Base-by-base conservation (phyloP, 106 monocot genomes). In the Platanthera zijinensis region DNA sequence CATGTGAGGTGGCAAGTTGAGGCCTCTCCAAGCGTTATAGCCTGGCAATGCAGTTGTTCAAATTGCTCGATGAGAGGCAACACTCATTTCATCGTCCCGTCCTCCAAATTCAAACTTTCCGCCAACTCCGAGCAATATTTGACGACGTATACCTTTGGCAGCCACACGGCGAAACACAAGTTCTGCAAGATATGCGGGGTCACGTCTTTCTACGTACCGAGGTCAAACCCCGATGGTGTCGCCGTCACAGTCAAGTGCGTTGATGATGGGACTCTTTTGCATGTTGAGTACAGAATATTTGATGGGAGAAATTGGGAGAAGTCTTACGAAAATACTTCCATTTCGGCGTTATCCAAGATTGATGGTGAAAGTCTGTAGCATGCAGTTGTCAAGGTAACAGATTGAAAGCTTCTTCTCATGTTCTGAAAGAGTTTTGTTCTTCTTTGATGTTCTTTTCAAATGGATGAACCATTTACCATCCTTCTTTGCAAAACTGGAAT, bases 141-240 rank as follows among this genome's bases (percentile, higher is more conserved):
- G 25, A 92, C 92, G 19, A 90, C 92, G 5, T 99, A 99, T 69
- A 94, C 88, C 53, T 99, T 99, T 18, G 94, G 92, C 56, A 86
- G 94, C 1, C 89, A 87, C 84, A 94, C 88, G 0, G 99, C 94
- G 1, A 94, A 94, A 56, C 99, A 94, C 57, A 87, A 59, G 0
- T 94, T 99, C 86, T 99, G 92, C 88, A 92, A 82, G 78, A 25
- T 99, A 48, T 99, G 92, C 52, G 94, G 99, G 70, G 90, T 94
- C 52, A 90, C 99, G 7, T 99, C 99, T 52, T 99, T 99, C 76
- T 99, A 99, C 69, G 59, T 85, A 3, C 94, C 99, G 57, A 84
- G 92, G 52, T 99, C 94, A 28, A 99, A 94, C 53, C 94, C 91
- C 8, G 94, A 99, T 71, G 94, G 94, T n/a, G 57, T 94, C 48